Conservation (phyloP, 192 early-diverging fungal genomes). For the Lunasporangiospora selenospora region DNA sequence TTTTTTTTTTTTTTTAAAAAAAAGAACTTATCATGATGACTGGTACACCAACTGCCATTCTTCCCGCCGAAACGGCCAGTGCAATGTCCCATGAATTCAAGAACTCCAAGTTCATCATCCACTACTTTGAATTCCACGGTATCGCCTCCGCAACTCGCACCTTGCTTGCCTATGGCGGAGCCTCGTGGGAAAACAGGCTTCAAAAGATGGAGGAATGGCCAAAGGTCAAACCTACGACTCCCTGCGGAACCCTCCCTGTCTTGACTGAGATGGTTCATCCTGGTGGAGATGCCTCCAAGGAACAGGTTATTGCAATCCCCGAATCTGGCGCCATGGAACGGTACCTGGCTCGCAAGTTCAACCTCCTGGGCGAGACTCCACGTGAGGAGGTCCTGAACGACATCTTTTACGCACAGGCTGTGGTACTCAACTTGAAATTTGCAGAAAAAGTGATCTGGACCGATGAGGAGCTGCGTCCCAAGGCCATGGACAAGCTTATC, state of each 20-base stretch:
- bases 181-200: conserved; percentile 29
- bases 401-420: not conserved
- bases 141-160: conserved; percentile 1
- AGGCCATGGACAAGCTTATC: conserved; percentile 1
- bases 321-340: conserved; percentile 4
- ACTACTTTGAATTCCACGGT: conserved; percentile 14
- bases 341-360: conserved; percentile 8
- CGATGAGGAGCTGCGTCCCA: not conserved
- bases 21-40: too few species aligned
- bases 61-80: too few species aligned
- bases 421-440: not conserved
- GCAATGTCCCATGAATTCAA: too few species aligned
- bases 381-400: not conserved
- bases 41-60: too few species aligned
- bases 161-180: conserved; percentile 48
- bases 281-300: not conserved
- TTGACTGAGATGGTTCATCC: conserved; percentile 42
- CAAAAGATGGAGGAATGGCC: conserved; percentile 39
- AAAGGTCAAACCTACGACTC: conserved; percentile 31
- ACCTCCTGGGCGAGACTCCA: not conserved
- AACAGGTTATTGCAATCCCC: not conserved
- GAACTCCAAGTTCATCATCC: not conserved
- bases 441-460: not conserved
- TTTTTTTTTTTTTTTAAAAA: too few species aligned
- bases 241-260: conserved; percentile 50